Evolutionary conservation across 305 asterid genomes (phyloP).

Genomic region (Fraxinus albicans): DNA sequence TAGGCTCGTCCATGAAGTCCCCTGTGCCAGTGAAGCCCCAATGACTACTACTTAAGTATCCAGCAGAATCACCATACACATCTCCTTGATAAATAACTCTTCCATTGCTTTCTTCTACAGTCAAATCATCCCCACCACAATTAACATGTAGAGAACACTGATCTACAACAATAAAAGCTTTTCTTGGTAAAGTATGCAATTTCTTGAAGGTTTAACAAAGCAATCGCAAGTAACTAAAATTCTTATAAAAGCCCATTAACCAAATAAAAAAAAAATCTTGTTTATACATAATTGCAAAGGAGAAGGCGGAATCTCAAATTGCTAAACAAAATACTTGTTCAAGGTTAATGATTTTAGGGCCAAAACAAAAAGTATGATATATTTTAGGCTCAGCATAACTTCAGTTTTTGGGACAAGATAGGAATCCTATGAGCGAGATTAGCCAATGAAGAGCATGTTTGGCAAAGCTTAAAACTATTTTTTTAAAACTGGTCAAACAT

Average conservation of each 20-base stretch:
- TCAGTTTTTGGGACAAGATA: background rate
- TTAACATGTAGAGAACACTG: conserved; percentile 79
- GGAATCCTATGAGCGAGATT: background rate
- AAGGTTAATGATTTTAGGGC: background rate
- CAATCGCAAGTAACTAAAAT: background rate
- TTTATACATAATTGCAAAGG: background rate
- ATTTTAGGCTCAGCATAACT: background rate
- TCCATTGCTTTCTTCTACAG: conserved; percentile 38
- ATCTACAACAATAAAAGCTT: conserved; percentile 47
- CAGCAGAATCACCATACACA: conserved; percentile 58
- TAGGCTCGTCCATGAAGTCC: conserved; percentile 68
- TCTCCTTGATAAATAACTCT: conserved; percentile 73
- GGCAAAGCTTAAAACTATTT: background rate
- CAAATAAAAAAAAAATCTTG: background rate
- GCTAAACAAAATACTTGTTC: background rate
- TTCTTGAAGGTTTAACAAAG: background rate
- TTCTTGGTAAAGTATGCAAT: conserved; percentile 17
- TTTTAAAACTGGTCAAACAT: background rate
- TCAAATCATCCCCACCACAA: conserved; percentile 76
- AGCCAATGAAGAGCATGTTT: background rate
- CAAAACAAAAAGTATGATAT: no score
- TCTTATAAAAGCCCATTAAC: background rate
- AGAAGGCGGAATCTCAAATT: background rate
- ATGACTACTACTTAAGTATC: conserved; percentile 39
- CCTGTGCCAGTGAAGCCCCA: conserved; percentile 97